These are phyloP conservation scores for Auricularia cornea DNA, from an alignment of 768 basidiomycete species.

Conservation along the genomic window DNA sequence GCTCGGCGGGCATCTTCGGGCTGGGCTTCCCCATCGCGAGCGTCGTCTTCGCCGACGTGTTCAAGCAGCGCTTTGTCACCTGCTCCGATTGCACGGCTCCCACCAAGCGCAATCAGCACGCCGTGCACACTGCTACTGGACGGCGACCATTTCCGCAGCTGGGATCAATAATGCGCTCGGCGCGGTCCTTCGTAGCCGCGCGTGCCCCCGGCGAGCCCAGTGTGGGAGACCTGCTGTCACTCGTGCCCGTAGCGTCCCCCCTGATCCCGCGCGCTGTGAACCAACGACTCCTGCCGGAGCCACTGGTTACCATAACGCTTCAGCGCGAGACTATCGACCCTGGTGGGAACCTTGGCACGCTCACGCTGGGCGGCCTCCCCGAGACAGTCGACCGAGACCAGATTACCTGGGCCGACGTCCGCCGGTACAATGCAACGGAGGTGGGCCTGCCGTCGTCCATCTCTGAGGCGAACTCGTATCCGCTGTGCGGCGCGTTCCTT, in stretches of 20 bases:
- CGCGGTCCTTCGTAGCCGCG: neutral
- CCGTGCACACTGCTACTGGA: neutral
- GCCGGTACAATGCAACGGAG: slow-evolving; percentile 41
- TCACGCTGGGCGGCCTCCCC: slow-evolving; percentile 63
- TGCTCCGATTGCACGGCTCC: neutral
- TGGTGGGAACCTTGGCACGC: slow-evolving; percentile 57
- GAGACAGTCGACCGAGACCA: slow-evolving; percentile 35
- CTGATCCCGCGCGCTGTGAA: neutral
- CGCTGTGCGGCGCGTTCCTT: neutral
- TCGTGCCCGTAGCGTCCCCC: slow-evolving; percentile 23
- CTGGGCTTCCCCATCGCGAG: slow-evolving; percentile 59
- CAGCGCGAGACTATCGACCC: slow-evolving; percentile 62
- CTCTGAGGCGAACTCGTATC: neutral
- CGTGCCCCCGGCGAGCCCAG: neutral
- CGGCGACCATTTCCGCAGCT: slow-evolving; percentile 6
- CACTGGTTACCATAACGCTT: slow-evolving; percentile 50
- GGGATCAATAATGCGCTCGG: neutral
- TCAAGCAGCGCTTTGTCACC: slow-evolving; percentile 9
- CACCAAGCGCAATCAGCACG: neutral
- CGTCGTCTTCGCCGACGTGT: slow-evolving; percentile 38
- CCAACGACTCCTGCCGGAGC: slow-evolving; percentile 27
- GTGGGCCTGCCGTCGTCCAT: slow-evolving; percentile 47
- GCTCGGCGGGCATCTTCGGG: slow-evolving; percentile 61
- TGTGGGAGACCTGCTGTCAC: slow-evolving; percentile 25
- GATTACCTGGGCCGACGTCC: slow-evolving; percentile 59